Evolutionary conservation across 1,284 basidiomycete genomes (phyloP).

Genomic region (Xanthoconium separans): DNA sequence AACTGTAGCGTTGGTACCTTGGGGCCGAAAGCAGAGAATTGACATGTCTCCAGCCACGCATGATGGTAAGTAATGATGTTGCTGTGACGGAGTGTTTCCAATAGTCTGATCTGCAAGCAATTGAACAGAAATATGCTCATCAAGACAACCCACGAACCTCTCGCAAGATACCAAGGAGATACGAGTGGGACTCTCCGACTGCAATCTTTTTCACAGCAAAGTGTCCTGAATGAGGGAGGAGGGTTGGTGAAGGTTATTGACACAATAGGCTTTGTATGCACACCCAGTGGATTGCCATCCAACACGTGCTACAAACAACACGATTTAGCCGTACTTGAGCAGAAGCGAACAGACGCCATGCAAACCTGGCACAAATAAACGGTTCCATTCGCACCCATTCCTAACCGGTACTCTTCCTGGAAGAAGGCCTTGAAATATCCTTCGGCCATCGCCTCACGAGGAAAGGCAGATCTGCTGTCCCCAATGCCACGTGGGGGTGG

Average conservation of each 20-base stretch:
- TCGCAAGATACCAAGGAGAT: constrained; percentile 77
- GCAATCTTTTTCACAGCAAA: constrained; percentile 97
- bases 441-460: constrained; percentile 70
- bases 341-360: constrained; percentile 2
- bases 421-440: constrained; percentile 89
- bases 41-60: constrained; percentile 85
- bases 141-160: constrained; percentile 50
- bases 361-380: constrained; percentile 84
- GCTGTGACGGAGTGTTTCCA: constrained; percentile 86
- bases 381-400: constrained; percentile 90
- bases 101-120: constrained; percentile 60
- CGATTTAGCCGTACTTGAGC: constrained; percentile 2
- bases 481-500: constrained; percentile 37
- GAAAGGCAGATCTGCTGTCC: constrained; percentile 42
- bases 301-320: constrained; percentile 61
- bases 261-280: constrained; percentile 1
- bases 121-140: background rate
- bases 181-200: constrained; percentile 83
- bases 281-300: constrained; percentile 75
- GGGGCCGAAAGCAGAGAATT: constrained; percentile 84
- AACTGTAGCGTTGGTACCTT: constrained; percentile 81
- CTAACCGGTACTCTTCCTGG: constrained; percentile 80
- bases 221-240: constrained; percentile 47
- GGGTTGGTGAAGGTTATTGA: constrained; percentile 2
- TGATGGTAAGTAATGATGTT: constrained; percentile 96